Conservation (phyloP, 2,329 filamentous ascomycete genomes). For the Fusarium aywerte region DNA sequence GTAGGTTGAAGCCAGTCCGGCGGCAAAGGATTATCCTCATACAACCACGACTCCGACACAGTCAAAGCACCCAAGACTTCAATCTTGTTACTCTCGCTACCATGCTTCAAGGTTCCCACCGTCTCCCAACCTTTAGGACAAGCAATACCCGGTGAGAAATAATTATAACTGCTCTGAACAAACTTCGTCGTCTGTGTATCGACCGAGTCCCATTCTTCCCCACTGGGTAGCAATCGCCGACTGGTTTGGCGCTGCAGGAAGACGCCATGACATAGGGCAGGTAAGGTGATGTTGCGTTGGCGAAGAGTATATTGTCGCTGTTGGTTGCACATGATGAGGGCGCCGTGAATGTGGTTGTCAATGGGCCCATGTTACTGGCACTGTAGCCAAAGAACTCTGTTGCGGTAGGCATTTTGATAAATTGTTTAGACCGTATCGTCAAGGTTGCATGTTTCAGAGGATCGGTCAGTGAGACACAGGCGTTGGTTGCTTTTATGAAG, state of each 20-base stretch:
- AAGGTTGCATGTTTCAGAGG: too few relatives aligned
- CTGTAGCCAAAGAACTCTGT: slow-evolving; percentile 5
- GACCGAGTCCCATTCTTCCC: fast-evolving
- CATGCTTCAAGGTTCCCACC: background rate
- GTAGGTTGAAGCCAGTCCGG: background rate
- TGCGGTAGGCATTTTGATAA: background rate
- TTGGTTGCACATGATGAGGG: background rate
- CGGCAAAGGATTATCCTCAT: background rate
- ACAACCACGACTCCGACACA: background rate
- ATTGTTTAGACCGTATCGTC: fast-evolving
- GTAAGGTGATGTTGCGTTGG: background rate
- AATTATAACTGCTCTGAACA: background rate
- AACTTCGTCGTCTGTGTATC: fast-evolving
- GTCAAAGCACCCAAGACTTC: background rate
- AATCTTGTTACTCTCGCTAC: fast-evolving
- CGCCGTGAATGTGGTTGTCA: slow-evolving; percentile 3
- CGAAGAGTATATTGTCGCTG: background rate
- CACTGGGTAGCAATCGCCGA: background rate
- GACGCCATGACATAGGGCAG: fast-evolving
- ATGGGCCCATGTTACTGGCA: background rate
- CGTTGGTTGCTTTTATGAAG: background rate
- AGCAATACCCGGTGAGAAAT: background rate
- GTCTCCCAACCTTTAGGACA: slow-evolving; percentile 11
- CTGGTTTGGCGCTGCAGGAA: background rate
- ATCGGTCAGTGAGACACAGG: background rate